These are phyloP conservation scores for Diaporthe nobilis DNA, from an alignment of 2,329 filamentous ascomycete species.

Conservation along the genomic window DNA sequence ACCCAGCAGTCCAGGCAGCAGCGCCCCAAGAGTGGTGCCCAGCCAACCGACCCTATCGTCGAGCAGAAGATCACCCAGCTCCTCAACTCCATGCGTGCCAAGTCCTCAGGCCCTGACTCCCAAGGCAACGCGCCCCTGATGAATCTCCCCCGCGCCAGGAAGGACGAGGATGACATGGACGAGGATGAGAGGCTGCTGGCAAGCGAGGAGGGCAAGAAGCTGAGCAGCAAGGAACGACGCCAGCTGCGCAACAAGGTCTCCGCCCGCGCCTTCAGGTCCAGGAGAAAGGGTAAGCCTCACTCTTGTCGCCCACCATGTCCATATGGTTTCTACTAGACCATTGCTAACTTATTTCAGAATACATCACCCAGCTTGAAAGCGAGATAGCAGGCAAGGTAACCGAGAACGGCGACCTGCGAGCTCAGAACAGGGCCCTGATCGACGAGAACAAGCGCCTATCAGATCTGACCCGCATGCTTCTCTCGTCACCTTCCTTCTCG, in stretches of 20 bases:
- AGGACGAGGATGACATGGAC: constrained; percentile 99
- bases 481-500: constrained; percentile 85
- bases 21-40: constrained; percentile 64
- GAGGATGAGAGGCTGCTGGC: constrained; percentile 90
- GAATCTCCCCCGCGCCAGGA: constrained; percentile 82
- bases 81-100: constrained; percentile 91
- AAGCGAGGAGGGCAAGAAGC: constrained; percentile 99
- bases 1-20: constrained; percentile 57
- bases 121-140: constrained; percentile 64
- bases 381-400: constrained; percentile 88
- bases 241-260: constrained; percentile 99
- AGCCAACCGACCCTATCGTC: constrained; percentile 76
- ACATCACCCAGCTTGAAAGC: constrained; percentile 93
- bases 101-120: constrained; percentile 69
- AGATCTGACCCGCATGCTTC: constrained; percentile 84
- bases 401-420: constrained; percentile 85
- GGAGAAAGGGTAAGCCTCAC: constrained; percentile 86
- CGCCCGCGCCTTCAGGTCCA: constrained; percentile 95
- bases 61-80: constrained; percentile 96
- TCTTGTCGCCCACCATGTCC: neutral
- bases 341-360: constrained; percentile 80
- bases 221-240: constrained; percentile 96
- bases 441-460: constrained; percentile 88
- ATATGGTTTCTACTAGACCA: neutral
- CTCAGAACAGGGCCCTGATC: constrained; percentile 83